Evolutionary conservation across 768 basidiomycete species (phyloP), one percentile per base, ranked within the genome.

Genomic region (Hygrocybe punicea): DNA sequence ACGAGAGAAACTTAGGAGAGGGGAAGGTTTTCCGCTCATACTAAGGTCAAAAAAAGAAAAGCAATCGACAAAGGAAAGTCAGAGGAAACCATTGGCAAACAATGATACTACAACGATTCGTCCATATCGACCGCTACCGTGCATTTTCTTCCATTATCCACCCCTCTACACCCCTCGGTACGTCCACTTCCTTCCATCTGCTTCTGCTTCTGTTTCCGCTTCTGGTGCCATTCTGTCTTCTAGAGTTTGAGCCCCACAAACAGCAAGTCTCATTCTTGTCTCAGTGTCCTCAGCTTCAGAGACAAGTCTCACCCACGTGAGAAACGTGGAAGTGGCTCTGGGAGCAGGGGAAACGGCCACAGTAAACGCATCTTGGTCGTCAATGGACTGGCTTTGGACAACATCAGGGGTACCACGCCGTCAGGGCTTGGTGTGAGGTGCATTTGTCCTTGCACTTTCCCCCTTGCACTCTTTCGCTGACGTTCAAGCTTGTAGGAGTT

Each of bases 341-440:
- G 44, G 5, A 14, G 8, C 6, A 29, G 25, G 5, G 60, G 19
- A 34, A 46, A 48, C 39, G 46, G 49, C 29, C 57, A 33, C 19
- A 61, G 56, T 36, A 73, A 73, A 63, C 62, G 69, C 51, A 70
- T 67, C 51, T 59, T 74, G 36, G 67, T 73, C 13, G 68, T 73
- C 21, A 72, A 65, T 59, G 74, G 74, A 11, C 62, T 73, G 10
- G 60, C 36, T 19, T 53, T 56, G 23, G 62, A 64, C 1, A 69
- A 73, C 58, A 54, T 56, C 35, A 53, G 60, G 13, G 58, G 21
- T 67, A 64, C 48, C 68, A 70, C 33, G 72, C 71, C 46, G 70
- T 76, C 7, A 68, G 59, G 58, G 52, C 52, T 14, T 76, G 74
- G 73, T 73, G 72, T 59, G 71, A 73, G 65, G 68, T 69, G 23